Base-by-base conservation (phyloP, 108 stramenopile species). In the Nitzschia sp. region DNA sequence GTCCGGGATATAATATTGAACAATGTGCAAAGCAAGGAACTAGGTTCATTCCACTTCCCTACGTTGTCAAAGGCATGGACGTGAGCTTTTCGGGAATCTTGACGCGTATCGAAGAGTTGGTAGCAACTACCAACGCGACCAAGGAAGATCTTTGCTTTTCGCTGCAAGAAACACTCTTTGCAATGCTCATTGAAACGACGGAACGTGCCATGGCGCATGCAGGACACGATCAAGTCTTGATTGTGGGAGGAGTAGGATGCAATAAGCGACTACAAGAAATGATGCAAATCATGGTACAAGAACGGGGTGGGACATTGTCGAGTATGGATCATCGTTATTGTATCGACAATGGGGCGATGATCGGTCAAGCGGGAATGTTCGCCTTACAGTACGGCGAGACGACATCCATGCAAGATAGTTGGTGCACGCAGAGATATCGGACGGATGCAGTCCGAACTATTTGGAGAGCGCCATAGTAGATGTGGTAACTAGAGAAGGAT, bases 291-390 rank as follows among this genome's bases (percentile, higher is more conserved):
- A 99, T 99, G 99, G 95, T 89, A 2, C 19, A 62, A 25, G 95
- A 95, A 60, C 82, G 99, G 17, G 96, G 97, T 28, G 99, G 96
- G 24, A 74, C 64, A 6, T 59, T 98, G 13, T 97, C 95, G 54
- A 91, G 93, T 26, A 99, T 99, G 98, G 99, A 99, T 82, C 87
- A 95, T 76, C 75, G 98, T 51, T 99, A 98, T 84, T 98, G 98
- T 75, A 98, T 99, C 63, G 99, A 99, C 79, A 99, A 99, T 79
- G 99, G 99, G 18, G 98, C 97, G 35, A 99, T 99, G 99, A 99
- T 99, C 73, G 98, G 98, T 25, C 98, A 99, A 77, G 99, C 99
- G 6, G 99, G 99, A 9, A 95, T 98, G 34, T 95, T 99, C 54
- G 91, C 95, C 5, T 82, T 96, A 60, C 97, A 98, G 83, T 88